Conservation (phyloP, 2,329 filamentous ascomycete genomes). For the Aspergillus sp. region DNA sequence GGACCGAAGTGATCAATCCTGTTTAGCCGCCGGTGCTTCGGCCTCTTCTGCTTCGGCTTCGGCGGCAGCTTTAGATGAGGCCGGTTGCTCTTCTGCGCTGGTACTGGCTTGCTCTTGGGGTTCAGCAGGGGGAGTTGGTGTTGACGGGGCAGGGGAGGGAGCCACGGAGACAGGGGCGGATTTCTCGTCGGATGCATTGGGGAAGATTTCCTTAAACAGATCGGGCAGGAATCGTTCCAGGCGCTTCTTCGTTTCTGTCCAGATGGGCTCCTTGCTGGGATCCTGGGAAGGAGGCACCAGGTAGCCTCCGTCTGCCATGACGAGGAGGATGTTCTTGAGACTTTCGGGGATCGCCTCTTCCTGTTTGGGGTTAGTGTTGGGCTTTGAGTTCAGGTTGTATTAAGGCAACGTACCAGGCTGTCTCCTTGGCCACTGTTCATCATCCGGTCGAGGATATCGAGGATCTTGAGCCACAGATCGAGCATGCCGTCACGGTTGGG, state of each 20-base stretch:
- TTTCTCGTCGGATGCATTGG: constrained; percentile 15
- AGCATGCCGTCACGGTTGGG: constrained; percentile 86
- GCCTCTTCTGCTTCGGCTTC: background rate
- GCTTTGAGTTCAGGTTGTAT: background rate
- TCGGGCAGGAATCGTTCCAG: constrained; percentile 62
- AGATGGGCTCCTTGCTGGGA: constrained; percentile 55
- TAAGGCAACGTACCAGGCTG: constrained; percentile 62
- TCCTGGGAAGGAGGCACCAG: constrained; percentile 67
- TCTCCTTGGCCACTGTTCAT: constrained; percentile 95
- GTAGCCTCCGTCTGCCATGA: constrained; percentile 89
- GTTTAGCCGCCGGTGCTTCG: background rate
- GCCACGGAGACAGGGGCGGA: background rate
- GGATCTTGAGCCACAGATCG: constrained; percentile 86
- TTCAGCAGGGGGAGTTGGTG: background rate
- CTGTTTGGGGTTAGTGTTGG: constrained; percentile 44
- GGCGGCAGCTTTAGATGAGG: background rate
- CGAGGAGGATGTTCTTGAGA: constrained; percentile 91
- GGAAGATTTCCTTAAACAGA: constrained; percentile 62
- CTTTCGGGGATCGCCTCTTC: constrained; percentile 95
- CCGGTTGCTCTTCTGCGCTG: background rate
- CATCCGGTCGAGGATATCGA: constrained; percentile 91
- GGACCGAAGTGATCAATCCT: background rate
- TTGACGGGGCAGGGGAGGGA: background rate
- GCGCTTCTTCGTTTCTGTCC: constrained; percentile 62
- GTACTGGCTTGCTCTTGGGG: constrained; percentile 4